Evolutionary conservation across 768 basidiomycete species (phyloP), one percentile per base, ranked within the genome.

Genomic region (Tricholoma terreum): DNA sequence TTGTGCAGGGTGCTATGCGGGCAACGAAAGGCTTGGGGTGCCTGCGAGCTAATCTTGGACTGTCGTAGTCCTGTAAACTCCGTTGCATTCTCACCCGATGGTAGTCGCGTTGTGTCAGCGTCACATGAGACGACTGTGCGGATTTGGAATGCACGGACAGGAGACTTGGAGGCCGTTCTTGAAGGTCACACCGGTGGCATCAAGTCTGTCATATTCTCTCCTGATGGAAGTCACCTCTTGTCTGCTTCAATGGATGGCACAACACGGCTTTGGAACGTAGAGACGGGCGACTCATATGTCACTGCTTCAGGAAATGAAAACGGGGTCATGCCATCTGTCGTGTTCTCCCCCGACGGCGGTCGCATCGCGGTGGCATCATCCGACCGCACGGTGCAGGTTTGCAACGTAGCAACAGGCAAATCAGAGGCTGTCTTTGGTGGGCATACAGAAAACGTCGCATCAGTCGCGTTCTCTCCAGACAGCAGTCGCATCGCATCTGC

Each of bases 381-480:
- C 33, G 52, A 52, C 21, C 6, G 7, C 10, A 52, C 35, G 24
- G 34, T 52, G 14, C 30, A 33, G 7, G n/a, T 52, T 14, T 52
- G 52, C 31, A 34, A 51, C 27, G 49, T 68, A 54, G 65, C 57
- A 33, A 69, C 40, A 19, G 74, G 24, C 24, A 6, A 6, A 27
- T 27, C 6, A 6, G 24, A 21, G 11, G 27, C 17, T 7, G 8
- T 17, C 12, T 24, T 66, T 22, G 38, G 58, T 31, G 62, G 58
- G 1, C 68, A 68, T 40, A 42, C 34, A 6, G 54, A 59, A 27
- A 27, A 27, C 24, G 24, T 27, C 24, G 57, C 40, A 4, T 65
- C 65, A 1, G 45, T 67, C 6, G 61, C 34, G 3, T 69, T 58
- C 48, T 64, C 61, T 6, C 42, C 42, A n/a, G 21, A 43, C 9